Evolutionary conservation across 306 rosid genomes (phyloP), one percentile per base, ranked within the genome.

Genomic region (Luffa acutangula): DNA sequence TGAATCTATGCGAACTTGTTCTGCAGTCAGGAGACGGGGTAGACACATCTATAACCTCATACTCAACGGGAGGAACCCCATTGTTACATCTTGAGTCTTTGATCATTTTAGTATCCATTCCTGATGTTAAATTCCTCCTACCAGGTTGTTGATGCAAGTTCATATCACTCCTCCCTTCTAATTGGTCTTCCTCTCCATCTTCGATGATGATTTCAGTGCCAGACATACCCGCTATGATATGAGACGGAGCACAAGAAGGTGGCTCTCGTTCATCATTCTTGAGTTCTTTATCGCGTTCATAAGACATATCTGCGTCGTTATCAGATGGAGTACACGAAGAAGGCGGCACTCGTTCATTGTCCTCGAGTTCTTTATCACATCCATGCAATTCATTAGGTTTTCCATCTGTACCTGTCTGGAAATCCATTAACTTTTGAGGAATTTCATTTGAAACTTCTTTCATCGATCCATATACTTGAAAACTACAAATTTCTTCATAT

Each of bases 21-120:
- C 92, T 83, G 82, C 92, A 84, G 62, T 82, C 66, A 6, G 98
- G 91, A 56, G 98, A 85, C 66, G 98, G 98, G 8, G 96, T 91
- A 46, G 89, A 84, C 86, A 95, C 57, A 83, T 95, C 97, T 45
- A 95, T 86, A 53, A 95, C 75, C 78, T 91, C 99, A 49, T 84
- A 88, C 60, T 83, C 89, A 70, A 62, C 66, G 31, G 89, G 85
- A 72, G 87, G 88, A 78, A 78, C 57, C 49, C 52, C 12, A 63
- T 52, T 51, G 60, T 54, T 81, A 43, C 78, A 78, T 12, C 78
- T 75, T 13, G 65, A 17, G 34, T 48, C 37, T 79, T 33, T 51
- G 80, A 77, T 42, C 54, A 31, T 72, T 73, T 78, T 82, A 9
- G 79, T 70, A 11, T 82, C 81, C 33, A 57, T 45, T 21, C 31